Percentiles rank a stretch among this genome's conserved stretches.
These are phyloP conservation scores for Stagonosporopsis cucurbitacearum DNA, from an alignment of 2,329 filamentous ascomycete genomes.

Conservation along the genomic window DNA sequence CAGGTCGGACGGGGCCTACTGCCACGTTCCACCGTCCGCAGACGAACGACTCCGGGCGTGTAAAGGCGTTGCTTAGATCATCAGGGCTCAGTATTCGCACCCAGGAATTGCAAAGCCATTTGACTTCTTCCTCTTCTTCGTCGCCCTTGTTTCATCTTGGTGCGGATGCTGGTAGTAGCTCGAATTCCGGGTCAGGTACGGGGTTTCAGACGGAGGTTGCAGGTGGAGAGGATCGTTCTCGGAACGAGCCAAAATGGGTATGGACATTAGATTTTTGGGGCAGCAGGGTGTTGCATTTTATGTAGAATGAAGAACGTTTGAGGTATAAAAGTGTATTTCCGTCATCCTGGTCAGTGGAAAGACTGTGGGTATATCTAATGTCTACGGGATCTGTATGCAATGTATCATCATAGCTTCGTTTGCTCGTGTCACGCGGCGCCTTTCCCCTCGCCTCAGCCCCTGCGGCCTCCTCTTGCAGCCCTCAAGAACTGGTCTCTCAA, in stretches of 20 bases:
- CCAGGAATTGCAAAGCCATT: background rate
- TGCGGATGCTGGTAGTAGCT: background rate
- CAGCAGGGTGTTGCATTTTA: too few relatives aligned
- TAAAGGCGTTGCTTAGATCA: background rate
- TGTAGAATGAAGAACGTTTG: background rate
- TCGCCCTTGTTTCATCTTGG: background rate
- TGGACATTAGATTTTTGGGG: too few relatives aligned
- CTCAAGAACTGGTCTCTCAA: conserved; percentile 41
- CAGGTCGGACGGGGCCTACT: background rate
- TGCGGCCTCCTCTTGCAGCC: conserved; percentile 25
- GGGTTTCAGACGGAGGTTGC: background rate
- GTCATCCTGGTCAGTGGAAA: background rate
- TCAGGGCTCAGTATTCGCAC: background rate
- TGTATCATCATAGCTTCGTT: conserved; percentile 18
- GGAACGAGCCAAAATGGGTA: background rate
- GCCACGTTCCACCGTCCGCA: background rate
- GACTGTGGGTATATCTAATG: background rate
- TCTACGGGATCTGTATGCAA: background rate
- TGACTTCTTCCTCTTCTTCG: background rate
- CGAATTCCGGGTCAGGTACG: background rate
- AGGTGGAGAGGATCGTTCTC: background rate
- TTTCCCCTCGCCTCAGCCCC: conserved; percentile 12
- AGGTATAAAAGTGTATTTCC: background rate
- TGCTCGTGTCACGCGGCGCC: conserved; percentile 3
- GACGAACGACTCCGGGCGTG: background rate